These are phyloP conservation scores for Takashimella koratensis DNA, from an alignment of 1,284 basidiomycete species.

Conservation along the genomic window DNA sequence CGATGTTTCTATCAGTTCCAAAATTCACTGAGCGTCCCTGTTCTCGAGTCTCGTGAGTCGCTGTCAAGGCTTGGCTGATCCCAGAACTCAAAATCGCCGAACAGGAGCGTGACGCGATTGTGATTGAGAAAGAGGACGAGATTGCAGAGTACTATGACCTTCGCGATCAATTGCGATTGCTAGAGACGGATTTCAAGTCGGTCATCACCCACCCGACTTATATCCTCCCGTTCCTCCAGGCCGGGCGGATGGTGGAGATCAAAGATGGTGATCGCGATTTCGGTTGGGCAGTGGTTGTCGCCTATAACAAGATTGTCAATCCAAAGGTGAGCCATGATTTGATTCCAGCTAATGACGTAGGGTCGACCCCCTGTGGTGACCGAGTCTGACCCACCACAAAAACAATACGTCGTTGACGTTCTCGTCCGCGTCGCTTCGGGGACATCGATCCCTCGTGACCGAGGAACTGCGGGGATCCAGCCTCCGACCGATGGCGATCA, in stretches of 20 bases:
- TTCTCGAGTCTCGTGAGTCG: slow-evolving; percentile 72
- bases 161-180: slow-evolving; percentile 84
- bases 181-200: slow-evolving; percentile 77
- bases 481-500: slow-evolving; percentile 69
- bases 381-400: slow-evolving; percentile 69
- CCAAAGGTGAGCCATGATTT: slow-evolving; percentile 53
- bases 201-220: slow-evolving; percentile 95
- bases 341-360: slow-evolving; percentile 6
- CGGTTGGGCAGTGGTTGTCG: slow-evolving; percentile 92
- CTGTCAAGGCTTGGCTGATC: not conserved
- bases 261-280: slow-evolving; percentile 84
- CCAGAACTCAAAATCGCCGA: slow-evolving; percentile 75
- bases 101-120: slow-evolving; percentile 61
- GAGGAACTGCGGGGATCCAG: slow-evolving; percentile 60
- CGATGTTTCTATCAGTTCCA: slow-evolving; percentile 99
- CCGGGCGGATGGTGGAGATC: slow-evolving; percentile 85
- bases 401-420: slow-evolving; percentile 92
- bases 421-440: slow-evolving; percentile 76
- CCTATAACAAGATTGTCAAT: slow-evolving; percentile 68
- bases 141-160: slow-evolving; percentile 89
- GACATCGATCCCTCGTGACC: slow-evolving; percentile 62
- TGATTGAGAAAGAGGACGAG: slow-evolving; percentile 75
- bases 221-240: slow-evolving; percentile 85
- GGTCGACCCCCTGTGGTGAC: slow-evolving; percentile 35
- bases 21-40: slow-evolving; percentile 82